Evolutionary conservation across 129 eudicot genomes (phyloP).

Genomic region (Pittosporum tobira): DNA sequence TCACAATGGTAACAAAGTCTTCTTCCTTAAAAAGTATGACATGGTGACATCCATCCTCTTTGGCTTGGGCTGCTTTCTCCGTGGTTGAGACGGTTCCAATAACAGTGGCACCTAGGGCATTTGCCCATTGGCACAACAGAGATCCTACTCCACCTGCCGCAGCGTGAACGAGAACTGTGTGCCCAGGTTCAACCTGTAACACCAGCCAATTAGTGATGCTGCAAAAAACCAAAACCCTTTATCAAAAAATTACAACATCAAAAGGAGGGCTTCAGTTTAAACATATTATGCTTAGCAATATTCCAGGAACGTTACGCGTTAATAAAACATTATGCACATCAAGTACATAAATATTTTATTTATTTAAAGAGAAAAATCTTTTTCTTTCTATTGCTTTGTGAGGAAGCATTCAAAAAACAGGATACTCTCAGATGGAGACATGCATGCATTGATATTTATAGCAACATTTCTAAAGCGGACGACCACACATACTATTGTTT

Average conservation of each 20-base stretch:
- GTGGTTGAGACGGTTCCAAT: slow-evolving; percentile 64
- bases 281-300: not conserved
- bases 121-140: slow-evolving; percentile 63
- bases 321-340: no score
- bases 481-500: no score
- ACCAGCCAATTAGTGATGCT: not conserved
- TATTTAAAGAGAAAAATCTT: no score
- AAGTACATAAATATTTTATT: no score
- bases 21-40: slow-evolving; percentile 43
- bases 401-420: not conserved
- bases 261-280: not conserved
- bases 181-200: slow-evolving; percentile 49
- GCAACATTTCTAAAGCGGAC: no score
- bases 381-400: no score
- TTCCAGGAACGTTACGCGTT: no score
- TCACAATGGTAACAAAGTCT: slow-evolving; percentile 47
- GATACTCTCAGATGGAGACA: not conserved
- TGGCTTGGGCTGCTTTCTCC: slow-evolving; percentile 62
- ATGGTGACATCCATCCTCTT: slow-evolving; percentile 61
- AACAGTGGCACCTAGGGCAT: slow-evolving; percentile 52
- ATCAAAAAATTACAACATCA: not conserved
- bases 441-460: no score
- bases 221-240: not conserved
- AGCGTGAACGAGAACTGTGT: slow-evolving; percentile 60
- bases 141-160: slow-evolving; percentile 66